Percentiles rank a stretch among this genome's conserved stretches.
phyloP scores from a whole-genome alignment of 2,329 filamentous ascomycete genomes.

The Daldinia sp. region DNA sequence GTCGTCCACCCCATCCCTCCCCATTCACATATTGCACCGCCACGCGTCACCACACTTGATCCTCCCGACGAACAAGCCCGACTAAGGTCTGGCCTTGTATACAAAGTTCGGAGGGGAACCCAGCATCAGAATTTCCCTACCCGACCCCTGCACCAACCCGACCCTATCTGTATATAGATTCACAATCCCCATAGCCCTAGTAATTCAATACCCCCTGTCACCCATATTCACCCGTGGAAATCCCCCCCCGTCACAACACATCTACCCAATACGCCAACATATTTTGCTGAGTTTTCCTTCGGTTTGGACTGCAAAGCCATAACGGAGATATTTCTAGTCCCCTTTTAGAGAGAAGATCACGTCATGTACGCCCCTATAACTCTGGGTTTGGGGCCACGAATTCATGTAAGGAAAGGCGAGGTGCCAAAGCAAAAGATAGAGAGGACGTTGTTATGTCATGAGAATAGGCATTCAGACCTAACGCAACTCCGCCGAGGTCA shows the following conservation, averaged over 20 bases:
- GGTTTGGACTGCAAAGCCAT: slow-evolving; percentile 46
- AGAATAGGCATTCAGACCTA: slow-evolving; percentile 29
- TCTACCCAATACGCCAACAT: slow-evolving; percentile 36
- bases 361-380: slow-evolving; percentile 47
- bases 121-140: slow-evolving; percentile 32
- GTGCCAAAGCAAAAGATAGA: slow-evolving; percentile 36
- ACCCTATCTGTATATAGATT: slow-evolving; percentile 47
- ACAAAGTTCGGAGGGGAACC: slow-evolving; percentile 44
- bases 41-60: slow-evolving; percentile 40
- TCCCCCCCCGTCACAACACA: slow-evolving; percentile 32
- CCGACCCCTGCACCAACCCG: slow-evolving; percentile 33
- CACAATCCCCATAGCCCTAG: slow-evolving; percentile 40
- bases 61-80: slow-evolving; percentile 43
- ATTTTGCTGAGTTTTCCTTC: slow-evolving; percentile 47
- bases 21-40: slow-evolving; percentile 17
- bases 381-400: slow-evolving; percentile 45
- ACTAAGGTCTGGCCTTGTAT: slow-evolving; percentile 38
- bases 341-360: slow-evolving; percentile 48
- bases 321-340: slow-evolving; percentile 44
- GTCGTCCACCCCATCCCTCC: slow-evolving; percentile 25
- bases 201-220: slow-evolving; percentile 46
- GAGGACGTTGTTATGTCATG: slow-evolving; percentile 24
- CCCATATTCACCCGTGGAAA: slow-evolving; percentile 38
- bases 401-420: slow-evolving; percentile 46
- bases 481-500: slow-evolving; percentile 29